A percentile compares a stretch with the other conserved stretches of the same genome.
Evolutionary conservation across 169 alveolate species (phyloP).

Genomic region (Toxoplasma gondii): DNA sequence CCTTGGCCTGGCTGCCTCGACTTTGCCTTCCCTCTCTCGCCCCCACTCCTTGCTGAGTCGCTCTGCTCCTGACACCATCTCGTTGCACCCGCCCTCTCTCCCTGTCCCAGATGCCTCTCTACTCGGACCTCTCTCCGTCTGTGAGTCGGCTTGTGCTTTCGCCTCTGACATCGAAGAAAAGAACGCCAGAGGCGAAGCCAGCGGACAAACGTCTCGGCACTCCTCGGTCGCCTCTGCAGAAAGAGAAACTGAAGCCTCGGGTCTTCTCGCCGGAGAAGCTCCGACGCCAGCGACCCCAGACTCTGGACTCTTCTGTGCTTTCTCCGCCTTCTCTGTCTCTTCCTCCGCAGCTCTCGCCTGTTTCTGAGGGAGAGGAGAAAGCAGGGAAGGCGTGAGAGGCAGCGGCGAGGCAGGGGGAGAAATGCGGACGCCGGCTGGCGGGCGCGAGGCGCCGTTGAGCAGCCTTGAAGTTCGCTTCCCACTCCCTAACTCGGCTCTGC

Average conservation of each 20-base stretch:
- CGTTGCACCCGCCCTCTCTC: background rate
- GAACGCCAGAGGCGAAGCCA: no score
- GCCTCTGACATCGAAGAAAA: no score
- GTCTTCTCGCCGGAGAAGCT: no score
- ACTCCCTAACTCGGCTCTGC: background rate
- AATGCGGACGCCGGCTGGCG: no score
- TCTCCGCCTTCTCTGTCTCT: background rate
- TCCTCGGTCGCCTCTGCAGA: no score
- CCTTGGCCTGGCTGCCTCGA: background rate
- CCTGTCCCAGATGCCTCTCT: background rate
- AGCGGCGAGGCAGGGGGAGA: background rate
- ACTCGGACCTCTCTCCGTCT: background rate
- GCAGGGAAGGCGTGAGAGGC: background rate
- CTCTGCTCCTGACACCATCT: constrained; percentile 16
- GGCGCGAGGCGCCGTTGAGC: no score
- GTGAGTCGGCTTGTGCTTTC: no score
- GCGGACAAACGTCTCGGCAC: no score
- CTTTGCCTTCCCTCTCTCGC: background rate
- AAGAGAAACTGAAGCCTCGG: no score
- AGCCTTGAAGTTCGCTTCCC: no score
- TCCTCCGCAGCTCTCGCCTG: background rate
- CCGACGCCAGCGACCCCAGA: no score
- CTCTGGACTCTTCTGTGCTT: no score
- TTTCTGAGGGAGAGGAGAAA: background rate
- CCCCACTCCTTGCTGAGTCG: background rate